Evolutionary conservation across 371 early-diverging fungal genomes (phyloP).

Genomic region (Rhizopus microsporus): DNA sequence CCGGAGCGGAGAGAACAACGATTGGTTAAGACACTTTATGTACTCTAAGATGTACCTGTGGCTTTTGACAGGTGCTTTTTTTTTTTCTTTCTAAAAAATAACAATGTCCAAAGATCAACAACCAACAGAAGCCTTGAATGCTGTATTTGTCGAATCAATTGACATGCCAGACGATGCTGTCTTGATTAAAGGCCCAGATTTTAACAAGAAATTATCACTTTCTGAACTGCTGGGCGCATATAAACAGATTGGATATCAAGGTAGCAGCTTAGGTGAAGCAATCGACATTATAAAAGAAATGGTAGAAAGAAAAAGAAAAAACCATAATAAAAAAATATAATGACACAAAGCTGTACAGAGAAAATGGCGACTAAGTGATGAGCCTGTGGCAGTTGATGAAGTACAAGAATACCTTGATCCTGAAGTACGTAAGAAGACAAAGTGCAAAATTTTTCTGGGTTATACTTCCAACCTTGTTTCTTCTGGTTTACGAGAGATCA

Average conservation of each 20-base stretch:
- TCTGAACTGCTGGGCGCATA: slow-evolving; percentile 71
- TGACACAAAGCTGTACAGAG: slow-evolving; percentile 43
- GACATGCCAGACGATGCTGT: slow-evolving; percentile 69
- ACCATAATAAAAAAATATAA: background rate
- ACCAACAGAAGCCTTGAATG: slow-evolving; percentile 46
- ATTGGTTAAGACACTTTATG: no score
- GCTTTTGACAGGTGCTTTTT: no score
- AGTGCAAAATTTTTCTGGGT: slow-evolving; percentile 96
- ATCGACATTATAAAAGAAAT: slow-evolving; percentile 89
- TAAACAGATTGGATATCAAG: slow-evolving; percentile 90
- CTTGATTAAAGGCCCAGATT: slow-evolving; percentile 85
- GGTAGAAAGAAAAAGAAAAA: slow-evolving; percentile 49
- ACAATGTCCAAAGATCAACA: slow-evolving; percentile 14
- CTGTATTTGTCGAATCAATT: slow-evolving; percentile 74
- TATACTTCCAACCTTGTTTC: slow-evolving; percentile 99
- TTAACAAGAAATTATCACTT: slow-evolving; percentile 72
- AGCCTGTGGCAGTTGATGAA: slow-evolving; percentile 70
- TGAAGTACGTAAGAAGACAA: slow-evolving; percentile 60
- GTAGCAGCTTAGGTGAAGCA: slow-evolving; percentile 84
- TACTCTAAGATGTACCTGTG: no score
- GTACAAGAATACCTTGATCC: slow-evolving; percentile 70
- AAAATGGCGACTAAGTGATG: slow-evolving; percentile 86
- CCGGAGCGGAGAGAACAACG: no score
- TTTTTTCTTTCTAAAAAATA: no score
- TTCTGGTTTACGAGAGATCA: slow-evolving; percentile 95